Percentiles rank a stretch among this genome's conserved stretches.
Evolutionary conservation across 495 filamentous ascomycete genomes (phyloP).

Genomic region (Xylaria scruposa): DNA sequence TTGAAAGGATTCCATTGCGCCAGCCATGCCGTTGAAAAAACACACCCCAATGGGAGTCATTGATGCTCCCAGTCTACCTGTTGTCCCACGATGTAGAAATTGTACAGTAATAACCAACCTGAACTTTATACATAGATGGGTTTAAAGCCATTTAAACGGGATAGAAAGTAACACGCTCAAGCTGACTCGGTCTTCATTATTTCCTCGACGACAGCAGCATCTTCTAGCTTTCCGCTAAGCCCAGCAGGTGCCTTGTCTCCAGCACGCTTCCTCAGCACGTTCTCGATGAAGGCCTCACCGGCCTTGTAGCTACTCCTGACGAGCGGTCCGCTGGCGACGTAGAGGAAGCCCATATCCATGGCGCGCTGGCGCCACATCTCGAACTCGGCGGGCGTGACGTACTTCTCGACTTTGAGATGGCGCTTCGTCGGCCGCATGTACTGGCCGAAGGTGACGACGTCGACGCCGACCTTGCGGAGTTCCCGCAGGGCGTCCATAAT

Average conservation of each 20-base stretch:
- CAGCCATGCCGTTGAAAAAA: slow-evolving; percentile 19
- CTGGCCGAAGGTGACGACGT: slow-evolving; percentile 97
- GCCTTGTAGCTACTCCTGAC: slow-evolving; percentile 97
- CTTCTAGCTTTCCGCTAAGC: slow-evolving; percentile 30
- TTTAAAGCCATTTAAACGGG: not conserved
- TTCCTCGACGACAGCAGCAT: slow-evolving; percentile 35
- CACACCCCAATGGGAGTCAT: not conserved
- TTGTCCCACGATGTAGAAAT: not conserved
- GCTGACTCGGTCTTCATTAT: slow-evolving; percentile 26
- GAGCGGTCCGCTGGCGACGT: slow-evolving; percentile 90
- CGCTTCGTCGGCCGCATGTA: slow-evolving; percentile 99
- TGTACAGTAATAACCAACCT: slow-evolving; percentile 7
- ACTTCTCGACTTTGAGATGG: slow-evolving; percentile 94
- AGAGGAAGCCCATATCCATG: slow-evolving; percentile 94
- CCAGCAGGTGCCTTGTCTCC: slow-evolving; percentile 44
- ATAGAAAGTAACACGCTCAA: not conserved
- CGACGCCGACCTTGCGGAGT: slow-evolving; percentile 78
- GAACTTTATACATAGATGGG: not conserved
- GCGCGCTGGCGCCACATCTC: slow-evolving; percentile 90
- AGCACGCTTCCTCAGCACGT: slow-evolving; percentile 88
- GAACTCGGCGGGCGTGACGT: slow-evolving; percentile 88
- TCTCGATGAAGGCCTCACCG: slow-evolving; percentile 98
- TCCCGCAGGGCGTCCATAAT: slow-evolving; percentile 81
- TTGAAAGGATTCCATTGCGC: slow-evolving; percentile 27
- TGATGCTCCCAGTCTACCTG: slow-evolving; percentile 13